These are phyloP conservation scores for Graphium sp. DNA, from an alignment of 2,329 filamentous ascomycete species.

Conservation along the genomic window DNA sequence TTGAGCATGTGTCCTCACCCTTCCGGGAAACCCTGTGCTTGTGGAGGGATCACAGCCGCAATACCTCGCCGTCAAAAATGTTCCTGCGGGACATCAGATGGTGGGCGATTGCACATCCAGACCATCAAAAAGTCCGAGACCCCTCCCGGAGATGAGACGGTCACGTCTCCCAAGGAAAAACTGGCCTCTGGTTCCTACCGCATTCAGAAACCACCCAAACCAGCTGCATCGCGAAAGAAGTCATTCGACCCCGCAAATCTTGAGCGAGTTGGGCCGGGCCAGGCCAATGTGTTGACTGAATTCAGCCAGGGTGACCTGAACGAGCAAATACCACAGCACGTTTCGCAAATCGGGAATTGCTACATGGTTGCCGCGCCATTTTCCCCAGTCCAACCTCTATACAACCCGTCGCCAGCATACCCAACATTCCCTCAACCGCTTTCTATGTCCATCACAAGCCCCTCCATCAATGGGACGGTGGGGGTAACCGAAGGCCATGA, in stretches of 20 bases:
- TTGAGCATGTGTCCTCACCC: slow-evolving; percentile 54
- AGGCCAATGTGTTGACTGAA: slow-evolving; percentile 29
- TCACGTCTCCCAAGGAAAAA: slow-evolving; percentile 6
- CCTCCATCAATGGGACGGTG: too few relatives aligned
- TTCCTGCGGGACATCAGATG: slow-evolving; percentile 27
- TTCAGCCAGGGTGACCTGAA: slow-evolving; percentile 13
- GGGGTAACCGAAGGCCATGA: too few relatives aligned
- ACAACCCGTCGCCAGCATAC: too few relatives aligned
- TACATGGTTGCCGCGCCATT: too few relatives aligned
- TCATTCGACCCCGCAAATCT: slow-evolving; percentile 31
- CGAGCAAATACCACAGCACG: slow-evolving; percentile 8
- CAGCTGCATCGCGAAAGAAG: slow-evolving; percentile 20
- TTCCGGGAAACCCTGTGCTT: slow-evolving; percentile 41
- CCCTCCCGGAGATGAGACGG: slow-evolving; percentile 2
- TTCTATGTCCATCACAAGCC: too few relatives aligned
- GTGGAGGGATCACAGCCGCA: slow-evolving; percentile 45
- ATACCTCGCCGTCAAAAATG: slow-evolving; percentile 43
- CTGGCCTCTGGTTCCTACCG: slow-evolving; percentile 19
- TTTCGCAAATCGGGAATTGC: too few relatives aligned
- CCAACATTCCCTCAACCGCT: too few relatives aligned
- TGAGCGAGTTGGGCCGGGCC: slow-evolving; percentile 34
- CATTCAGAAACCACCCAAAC: slow-evolving; percentile 25
- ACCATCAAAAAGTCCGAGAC: slow-evolving; percentile 8
- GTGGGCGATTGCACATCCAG: too few relatives aligned
- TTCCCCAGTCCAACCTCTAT: too few relatives aligned